phyloP scores from a whole-genome alignment of 108 stramenopile species.

The Mediolabrus comicus region DNA sequence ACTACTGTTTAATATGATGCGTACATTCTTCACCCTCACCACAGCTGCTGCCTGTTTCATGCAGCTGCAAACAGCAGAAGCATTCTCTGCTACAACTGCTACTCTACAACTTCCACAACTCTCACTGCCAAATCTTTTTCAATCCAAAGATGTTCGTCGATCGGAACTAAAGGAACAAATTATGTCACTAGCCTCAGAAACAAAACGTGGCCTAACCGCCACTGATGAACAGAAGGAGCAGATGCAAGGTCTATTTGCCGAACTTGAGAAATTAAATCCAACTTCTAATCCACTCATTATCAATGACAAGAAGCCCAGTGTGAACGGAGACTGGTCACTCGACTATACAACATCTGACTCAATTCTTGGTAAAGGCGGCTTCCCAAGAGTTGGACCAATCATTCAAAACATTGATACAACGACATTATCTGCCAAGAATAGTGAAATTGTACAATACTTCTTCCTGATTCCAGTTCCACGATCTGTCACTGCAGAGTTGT shows the following conservation, averaged over 20 bases:
- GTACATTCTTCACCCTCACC: neutral
- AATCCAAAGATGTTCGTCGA: conserved; percentile 11
- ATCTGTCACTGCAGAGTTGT: conserved; percentile 44
- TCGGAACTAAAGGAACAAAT: conserved; percentile 40
- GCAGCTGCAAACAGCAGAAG: neutral
- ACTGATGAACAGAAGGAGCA: conserved; percentile 43
- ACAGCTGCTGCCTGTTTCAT: neutral
- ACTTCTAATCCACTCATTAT: conserved; percentile 33
- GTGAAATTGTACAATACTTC: conserved; percentile 48
- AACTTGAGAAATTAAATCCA: conserved; percentile 49
- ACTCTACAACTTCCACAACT: conserved; percentile 8
- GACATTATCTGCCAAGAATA: conserved; percentile 47
- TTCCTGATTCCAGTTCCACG: conserved; percentile 34
- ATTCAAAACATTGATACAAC: conserved; percentile 52
- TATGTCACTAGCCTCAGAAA: conserved; percentile 35
- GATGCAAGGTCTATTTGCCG: conserved; percentile 40
- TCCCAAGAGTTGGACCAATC: conserved; percentile 46
- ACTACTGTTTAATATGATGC: neutral
- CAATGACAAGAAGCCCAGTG: conserved; percentile 19
- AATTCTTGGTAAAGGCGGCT: conserved; percentile 48
- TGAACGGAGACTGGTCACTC: conserved; percentile 58
- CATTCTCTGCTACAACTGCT: neutral
- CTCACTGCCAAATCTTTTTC: conserved; percentile 5
- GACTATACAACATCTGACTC: conserved; percentile 55
- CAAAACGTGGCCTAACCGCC: conserved; percentile 46